These are phyloP conservation scores for Tricholoma terreum DNA, from an alignment of 768 basidiomycete species.

Conservation along the genomic window DNA sequence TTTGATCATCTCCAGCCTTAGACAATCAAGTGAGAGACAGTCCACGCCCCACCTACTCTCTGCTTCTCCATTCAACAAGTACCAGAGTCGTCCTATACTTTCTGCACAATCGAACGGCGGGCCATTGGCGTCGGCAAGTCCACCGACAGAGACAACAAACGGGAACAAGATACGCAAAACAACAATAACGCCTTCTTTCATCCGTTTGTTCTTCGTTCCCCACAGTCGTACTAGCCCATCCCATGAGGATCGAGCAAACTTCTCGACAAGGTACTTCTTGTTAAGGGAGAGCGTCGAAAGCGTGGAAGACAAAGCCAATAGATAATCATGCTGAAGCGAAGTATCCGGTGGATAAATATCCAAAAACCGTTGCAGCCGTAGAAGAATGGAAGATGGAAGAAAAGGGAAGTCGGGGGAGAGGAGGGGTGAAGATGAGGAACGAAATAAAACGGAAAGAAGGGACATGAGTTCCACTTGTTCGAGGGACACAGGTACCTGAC, in stretches of 20 bases:
- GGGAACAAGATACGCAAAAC: slow-evolving; percentile 72
- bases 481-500: slow-evolving; percentile 34
- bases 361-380: slow-evolving; percentile 52
- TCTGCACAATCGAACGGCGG: slow-evolving; percentile 40
- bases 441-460: slow-evolving; percentile 57
- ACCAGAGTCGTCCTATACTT: slow-evolving; percentile 51
- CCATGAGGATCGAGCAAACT: slow-evolving; percentile 65
- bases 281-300: slow-evolving; percentile 82
- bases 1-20: slow-evolving; percentile 52
- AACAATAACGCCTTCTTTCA: slow-evolving; percentile 80
- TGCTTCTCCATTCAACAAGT: slow-evolving; percentile 57
- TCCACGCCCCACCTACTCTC: slow-evolving; percentile 65
- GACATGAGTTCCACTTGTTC: slow-evolving; percentile 74
- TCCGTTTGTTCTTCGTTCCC: slow-evolving; percentile 69
- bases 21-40: slow-evolving; percentile 57
- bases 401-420: slow-evolving; percentile 39
- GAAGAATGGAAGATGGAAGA: slow-evolving; percentile 53
- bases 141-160: slow-evolving; percentile 49
- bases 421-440: slow-evolving; percentile 57
- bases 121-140: slow-evolving; percentile 4
- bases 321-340: slow-evolving; percentile 73
- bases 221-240: slow-evolving; percentile 64
- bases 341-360: slow-evolving; percentile 66
- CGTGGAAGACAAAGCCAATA: slow-evolving; percentile 63
- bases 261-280: slow-evolving; percentile 50